phyloP scores from a whole-genome alignment of 2,329 filamentous ascomycete genomes.

The Boeremia exigua region DNA sequence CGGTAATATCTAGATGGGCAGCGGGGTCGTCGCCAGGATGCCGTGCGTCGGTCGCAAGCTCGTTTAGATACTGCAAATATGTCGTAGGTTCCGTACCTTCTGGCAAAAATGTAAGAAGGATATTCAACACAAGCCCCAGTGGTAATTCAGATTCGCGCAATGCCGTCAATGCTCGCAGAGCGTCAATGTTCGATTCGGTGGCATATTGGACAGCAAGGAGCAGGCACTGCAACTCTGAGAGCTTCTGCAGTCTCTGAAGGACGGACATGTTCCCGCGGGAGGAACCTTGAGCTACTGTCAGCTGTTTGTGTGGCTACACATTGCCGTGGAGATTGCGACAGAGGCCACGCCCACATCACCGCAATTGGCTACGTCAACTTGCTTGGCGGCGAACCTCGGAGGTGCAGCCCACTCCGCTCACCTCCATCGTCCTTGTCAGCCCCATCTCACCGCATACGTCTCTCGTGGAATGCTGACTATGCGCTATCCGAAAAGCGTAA shows the following conservation, averaged over 20 bases:
- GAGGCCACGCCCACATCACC: constrained; percentile 12
- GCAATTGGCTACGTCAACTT: constrained; percentile 17
- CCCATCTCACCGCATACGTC: neutral
- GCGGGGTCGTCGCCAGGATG: constrained; percentile 46
- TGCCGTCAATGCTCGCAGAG: constrained; percentile 66
- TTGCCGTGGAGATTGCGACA: constrained; percentile 4
- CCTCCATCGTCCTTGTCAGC: constrained; percentile 14
- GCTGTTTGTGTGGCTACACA: constrained; percentile 8
- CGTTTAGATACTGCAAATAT: constrained; percentile 68
- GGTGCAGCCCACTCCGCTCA: neutral
- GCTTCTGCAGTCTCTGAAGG: constrained; percentile 40
- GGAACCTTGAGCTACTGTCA: constrained; percentile 1
- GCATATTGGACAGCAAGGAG: constrained; percentile 76
- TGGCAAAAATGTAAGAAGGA: constrained; percentile 78
- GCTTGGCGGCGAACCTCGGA: constrained; percentile 13
- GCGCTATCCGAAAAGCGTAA: too few species aligned
- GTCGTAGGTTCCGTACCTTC: constrained; percentile 69
- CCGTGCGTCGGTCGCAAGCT: constrained; percentile 60
- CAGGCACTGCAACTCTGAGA: constrained; percentile 72
- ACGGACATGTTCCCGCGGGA: constrained; percentile 28
- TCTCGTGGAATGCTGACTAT: too few species aligned
- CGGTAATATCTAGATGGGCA: constrained; percentile 59
- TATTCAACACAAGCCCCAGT: constrained; percentile 70
- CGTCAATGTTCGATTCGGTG: constrained; percentile 67
- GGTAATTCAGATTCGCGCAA: constrained; percentile 64